These are phyloP conservation scores for Debaryomycetaceae sp. DNA, from an alignment of 1,139 yeast species.

Conservation along the genomic window DNA sequence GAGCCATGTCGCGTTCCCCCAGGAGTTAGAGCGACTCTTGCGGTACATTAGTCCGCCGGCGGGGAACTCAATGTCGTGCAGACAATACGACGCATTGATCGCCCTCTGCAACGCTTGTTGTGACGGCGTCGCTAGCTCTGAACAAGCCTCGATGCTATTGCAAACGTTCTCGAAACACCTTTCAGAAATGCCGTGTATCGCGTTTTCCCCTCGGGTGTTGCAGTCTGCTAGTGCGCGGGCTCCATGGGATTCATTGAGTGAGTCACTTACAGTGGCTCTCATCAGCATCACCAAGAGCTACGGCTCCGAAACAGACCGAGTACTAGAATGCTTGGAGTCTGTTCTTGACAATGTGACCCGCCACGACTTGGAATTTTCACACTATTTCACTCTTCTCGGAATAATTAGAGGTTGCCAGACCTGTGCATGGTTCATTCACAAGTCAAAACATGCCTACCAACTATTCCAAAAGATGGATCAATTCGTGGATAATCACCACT, in stretches of 20 bases:
- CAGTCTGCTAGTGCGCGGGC: constrained; percentile 15
- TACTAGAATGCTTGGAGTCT: constrained; percentile 19
- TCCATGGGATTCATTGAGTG: constrained; percentile 29
- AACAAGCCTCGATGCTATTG: constrained; percentile 42
- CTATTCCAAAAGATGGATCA: constrained; percentile 26
- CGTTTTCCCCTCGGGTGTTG: constrained; percentile 15
- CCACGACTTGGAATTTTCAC: constrained; percentile 16
- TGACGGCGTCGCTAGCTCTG: constrained; percentile 23
- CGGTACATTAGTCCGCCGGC: constrained; percentile 14
- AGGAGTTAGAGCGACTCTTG: constrained; percentile 3
- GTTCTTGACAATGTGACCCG: constrained; percentile 17
- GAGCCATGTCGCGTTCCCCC: neutral
- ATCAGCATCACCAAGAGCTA: constrained; percentile 24
- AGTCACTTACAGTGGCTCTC: constrained; percentile 26
- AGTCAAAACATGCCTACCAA: constrained; percentile 17
- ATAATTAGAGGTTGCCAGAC: constrained; percentile 31
- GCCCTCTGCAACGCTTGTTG: constrained; percentile 53
- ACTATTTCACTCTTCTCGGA: constrained; percentile 37
- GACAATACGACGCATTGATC: constrained; percentile 61
- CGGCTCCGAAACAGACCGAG: constrained; percentile 13
- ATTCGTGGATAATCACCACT: constrained; percentile 30
- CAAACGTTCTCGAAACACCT: constrained; percentile 49
- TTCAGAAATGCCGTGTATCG: constrained; percentile 46
- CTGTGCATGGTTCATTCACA: constrained; percentile 22
- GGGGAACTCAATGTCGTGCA: constrained; percentile 32